A percentile compares a stretch with the other conserved stretches of the same genome.
phyloP scores from a whole-genome alignment of 208 protist species.

The Acanthamoeba lenticulata region DNA sequence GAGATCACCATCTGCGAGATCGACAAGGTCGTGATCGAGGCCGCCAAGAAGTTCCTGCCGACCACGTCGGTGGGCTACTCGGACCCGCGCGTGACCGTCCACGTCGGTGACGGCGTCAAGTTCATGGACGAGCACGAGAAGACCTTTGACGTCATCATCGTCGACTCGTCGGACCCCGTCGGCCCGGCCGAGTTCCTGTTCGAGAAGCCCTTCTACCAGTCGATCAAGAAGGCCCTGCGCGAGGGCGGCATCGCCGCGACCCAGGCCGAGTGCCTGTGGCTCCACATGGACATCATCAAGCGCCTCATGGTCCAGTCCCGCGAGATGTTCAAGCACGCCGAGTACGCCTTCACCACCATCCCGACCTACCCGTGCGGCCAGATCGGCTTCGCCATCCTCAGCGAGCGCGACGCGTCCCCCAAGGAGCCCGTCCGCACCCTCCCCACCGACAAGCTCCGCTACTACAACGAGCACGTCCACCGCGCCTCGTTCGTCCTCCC shows the following conservation, averaged over 20 bases:
- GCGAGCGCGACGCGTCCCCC: constrained; percentile 41
- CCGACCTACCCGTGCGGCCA: constrained; percentile 87
- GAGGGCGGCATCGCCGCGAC: constrained; percentile 82
- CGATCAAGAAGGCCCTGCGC: constrained; percentile 80
- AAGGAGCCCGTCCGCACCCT: constrained; percentile 11
- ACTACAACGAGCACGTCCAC: constrained; percentile 85
- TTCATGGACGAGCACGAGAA: constrained; percentile 81
- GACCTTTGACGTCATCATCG: constrained; percentile 88
- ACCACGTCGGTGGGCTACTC: constrained; percentile 68
- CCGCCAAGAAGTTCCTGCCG: constrained; percentile 83
- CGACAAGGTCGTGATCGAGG: constrained; percentile 89
- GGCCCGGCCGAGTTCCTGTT: constrained; percentile 85
- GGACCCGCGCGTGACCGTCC: constrained; percentile 80
- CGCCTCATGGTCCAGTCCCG: constrained; percentile 49
- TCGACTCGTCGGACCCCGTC: constrained; percentile 87
- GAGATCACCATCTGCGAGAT: constrained; percentile 96
- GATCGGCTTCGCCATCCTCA: constrained; percentile 84
- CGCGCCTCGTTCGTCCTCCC: constrained; percentile 83
- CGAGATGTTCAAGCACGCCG: constrained; percentile 78
- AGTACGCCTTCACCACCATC: constrained; percentile 83
- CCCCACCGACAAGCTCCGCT: constrained; percentile 74
- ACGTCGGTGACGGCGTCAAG: constrained; percentile 84
- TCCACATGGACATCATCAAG: constrained; percentile 81
- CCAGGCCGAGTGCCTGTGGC: constrained; percentile 85
- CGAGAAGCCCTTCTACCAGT: constrained; percentile 79